Evolutionary conservation across 1,139 yeast genomes (phyloP), one percentile per base, ranked within the genome.

Genomic region (Pichia sp.): DNA sequence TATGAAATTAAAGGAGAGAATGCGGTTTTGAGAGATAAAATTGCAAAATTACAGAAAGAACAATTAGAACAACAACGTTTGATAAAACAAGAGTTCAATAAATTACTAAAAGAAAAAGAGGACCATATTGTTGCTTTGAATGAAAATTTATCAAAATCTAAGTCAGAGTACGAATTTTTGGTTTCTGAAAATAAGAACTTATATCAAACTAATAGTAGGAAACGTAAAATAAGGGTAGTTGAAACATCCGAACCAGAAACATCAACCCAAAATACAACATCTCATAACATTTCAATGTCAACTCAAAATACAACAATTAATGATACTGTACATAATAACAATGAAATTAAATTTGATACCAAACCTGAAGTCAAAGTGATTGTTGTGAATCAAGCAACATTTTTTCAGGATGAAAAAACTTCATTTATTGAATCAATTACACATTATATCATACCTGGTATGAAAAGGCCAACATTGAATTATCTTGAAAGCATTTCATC

Each of bases 1-100:
- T 71, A 70, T 52, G 69, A 71, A 37, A 82, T 88, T 0, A 82
- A 76, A 54, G 96, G 96, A 3, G 95, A 88, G 59, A 79, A 85
- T 29, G 81, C 94, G 12, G 81, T 87, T 36, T 70, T 88, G 24
- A 69, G 90, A 49, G 79, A 83, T 20, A 86, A 83, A 57, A 65
- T 86, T 42, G 67, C 73, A 20, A 73, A 74, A 44, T 59, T 77
- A 12, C 78, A 77, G 45, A 63, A 64, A 29, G 72, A 66, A 39
- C 75, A 74, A 47, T 69, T 66, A 4, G 66, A 68, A 3, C 80
- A 76, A 54, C 63, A 74, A n/a, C 62, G 62, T 20, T 69, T 70
- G 24, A 55, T 82, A 42, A 67, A 68, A 43, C 66, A 66, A 6
- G 60, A 69, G 3, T 71, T 68, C 47, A 59, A 64, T 2, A 54